These are phyloP conservation scores for Colletotrichum tabaci DNA, from an alignment of 2,329 filamentous ascomycete species.

Conservation along the genomic window DNA sequence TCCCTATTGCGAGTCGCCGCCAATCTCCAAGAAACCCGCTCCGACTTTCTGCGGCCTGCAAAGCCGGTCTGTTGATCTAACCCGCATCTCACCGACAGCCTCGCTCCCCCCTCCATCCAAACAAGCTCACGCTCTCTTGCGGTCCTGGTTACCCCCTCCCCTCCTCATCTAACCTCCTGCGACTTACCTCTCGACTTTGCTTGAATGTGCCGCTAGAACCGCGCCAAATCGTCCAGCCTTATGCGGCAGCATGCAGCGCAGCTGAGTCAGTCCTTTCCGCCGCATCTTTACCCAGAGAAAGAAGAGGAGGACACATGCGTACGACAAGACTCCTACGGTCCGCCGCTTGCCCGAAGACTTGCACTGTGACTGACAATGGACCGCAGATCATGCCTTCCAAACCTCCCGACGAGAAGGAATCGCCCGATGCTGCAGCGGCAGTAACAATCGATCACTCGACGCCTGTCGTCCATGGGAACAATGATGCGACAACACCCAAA, in stretches of 20 bases:
- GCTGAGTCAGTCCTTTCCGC: conserved; percentile 25
- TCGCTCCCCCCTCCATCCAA: background rate
- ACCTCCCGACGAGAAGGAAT: conserved; percentile 40
- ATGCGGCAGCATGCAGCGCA: conserved; percentile 42
- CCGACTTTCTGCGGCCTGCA: conserved; percentile 23
- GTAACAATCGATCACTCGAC: conserved; percentile 27
- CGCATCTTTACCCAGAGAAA: conserved; percentile 3
- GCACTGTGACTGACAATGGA: conserved; percentile 23
- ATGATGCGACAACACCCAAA: conserved; percentile 34
- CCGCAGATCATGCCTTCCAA: conserved; percentile 42
- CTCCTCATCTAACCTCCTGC: background rate
- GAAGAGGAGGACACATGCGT: conserved; percentile 28
- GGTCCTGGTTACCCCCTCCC: background rate
- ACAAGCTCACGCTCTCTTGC: background rate
- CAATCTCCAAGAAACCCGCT: conserved; percentile 10
- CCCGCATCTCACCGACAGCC: conserved; percentile 6
- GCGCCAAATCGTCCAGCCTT: conserved; percentile 17
- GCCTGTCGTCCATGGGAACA: conserved; percentile 21
- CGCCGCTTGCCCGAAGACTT: background rate
- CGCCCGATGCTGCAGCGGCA: conserved; percentile 25
- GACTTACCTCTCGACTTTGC: conserved; percentile 1
- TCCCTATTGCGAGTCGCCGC: background rate
- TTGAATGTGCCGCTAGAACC: conserved; percentile 6
- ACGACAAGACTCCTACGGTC: conserved; percentile 16
- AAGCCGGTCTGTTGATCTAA: conserved; percentile 6